Evolutionary conservation across 1,284 basidiomycete genomes (phyloP), one percentile per base, ranked within the genome.

Genomic region (Malassezia sympodialis): DNA sequence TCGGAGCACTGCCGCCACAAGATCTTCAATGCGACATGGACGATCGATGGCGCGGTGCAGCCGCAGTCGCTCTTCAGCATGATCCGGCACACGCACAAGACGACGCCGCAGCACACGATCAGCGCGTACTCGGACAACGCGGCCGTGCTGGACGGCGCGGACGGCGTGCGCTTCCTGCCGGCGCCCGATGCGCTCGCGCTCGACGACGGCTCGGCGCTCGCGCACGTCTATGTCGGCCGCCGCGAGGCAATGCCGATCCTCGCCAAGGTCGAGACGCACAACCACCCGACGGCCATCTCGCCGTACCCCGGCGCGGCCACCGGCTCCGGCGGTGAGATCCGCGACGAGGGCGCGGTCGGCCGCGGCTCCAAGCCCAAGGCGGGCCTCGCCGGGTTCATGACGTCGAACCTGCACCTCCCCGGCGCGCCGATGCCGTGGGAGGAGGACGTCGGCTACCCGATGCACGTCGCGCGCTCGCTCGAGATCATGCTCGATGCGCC

Each of bases 1-100:
- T 96, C 91, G 37, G 94, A 99, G 77, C 94, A 98, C 76, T 99
- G 94, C 76, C 82, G 94, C 43, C 94, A 99, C 81, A 99, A 99
- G 78, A 98, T 96, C 66, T 99, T 98, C 80, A 99, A 99, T 74
- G 91, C 94, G 0, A 82, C 86, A 37, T 99, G 94, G 94, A 87
- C 84, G 21, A 83, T 96, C 63, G 87, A 94, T 69, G 84, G 80
- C 5, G 68, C 79, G 34, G 69, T 78, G n/a, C 80, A 83, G 71
- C 82, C 86, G 58, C 79, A 80, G 58, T 89, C 89, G 7, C 82
- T 98, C 26, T 99, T 99, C 77, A 83, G 86, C 66, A 98, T 99
- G 93, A 96, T 99, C 68, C 82, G 90, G 54, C 94, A 96, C 76
- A 98, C 94, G 0, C 93, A 98, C 77, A 83, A 84, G 68, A 75